Evolutionary conservation across 768 basidiomycete species (phyloP).

Genomic region (Panaeolus cyanescens): DNA sequence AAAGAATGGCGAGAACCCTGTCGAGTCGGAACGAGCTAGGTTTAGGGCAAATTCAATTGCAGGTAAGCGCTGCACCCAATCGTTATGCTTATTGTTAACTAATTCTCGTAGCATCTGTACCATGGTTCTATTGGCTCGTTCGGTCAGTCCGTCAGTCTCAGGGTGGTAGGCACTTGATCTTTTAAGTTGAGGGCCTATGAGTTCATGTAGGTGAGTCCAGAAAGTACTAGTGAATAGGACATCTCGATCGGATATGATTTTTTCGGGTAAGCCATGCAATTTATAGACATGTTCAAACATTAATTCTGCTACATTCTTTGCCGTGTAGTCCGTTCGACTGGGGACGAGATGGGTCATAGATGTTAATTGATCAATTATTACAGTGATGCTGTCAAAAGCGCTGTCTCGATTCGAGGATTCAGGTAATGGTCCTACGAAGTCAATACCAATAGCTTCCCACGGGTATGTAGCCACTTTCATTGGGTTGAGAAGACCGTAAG

Average conservation of each 20-base stretch:
- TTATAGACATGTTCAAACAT: too few species aligned
- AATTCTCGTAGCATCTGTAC: too few species aligned
- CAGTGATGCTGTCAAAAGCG: conserved; percentile 26
- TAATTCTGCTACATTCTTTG: too few species aligned
- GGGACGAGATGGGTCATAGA: conserved; percentile 12
- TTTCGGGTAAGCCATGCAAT: too few species aligned
- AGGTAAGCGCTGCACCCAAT: conserved; percentile 14
- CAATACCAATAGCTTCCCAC: conserved; percentile 25
- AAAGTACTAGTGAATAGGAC: conserved; percentile 42
- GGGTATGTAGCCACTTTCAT: conserved; percentile 24
- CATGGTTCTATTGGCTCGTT: conserved; percentile 33
- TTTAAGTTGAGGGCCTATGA: conserved; percentile 11
- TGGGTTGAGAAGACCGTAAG: conserved; percentile 25
- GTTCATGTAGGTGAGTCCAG: conserved; percentile 35
- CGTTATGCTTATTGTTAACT: conserved; percentile 29
- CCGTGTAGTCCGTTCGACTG: too few species aligned
- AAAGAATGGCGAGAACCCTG: conserved; percentile 19
- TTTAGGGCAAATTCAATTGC: neutral
- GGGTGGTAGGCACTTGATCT: conserved; percentile 46
- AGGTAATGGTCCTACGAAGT: too few species aligned
- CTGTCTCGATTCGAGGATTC: conserved; percentile 20
- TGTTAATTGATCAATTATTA: conserved; percentile 29
- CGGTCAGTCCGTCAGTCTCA: conserved; percentile 40
- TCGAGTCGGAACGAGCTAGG: conserved; percentile 8
- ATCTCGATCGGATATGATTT: too few species aligned